These are phyloP conservation scores for Lachancea quebecensis DNA, from an alignment of 805 yeast genomes.

Conservation along the genomic window DNA sequence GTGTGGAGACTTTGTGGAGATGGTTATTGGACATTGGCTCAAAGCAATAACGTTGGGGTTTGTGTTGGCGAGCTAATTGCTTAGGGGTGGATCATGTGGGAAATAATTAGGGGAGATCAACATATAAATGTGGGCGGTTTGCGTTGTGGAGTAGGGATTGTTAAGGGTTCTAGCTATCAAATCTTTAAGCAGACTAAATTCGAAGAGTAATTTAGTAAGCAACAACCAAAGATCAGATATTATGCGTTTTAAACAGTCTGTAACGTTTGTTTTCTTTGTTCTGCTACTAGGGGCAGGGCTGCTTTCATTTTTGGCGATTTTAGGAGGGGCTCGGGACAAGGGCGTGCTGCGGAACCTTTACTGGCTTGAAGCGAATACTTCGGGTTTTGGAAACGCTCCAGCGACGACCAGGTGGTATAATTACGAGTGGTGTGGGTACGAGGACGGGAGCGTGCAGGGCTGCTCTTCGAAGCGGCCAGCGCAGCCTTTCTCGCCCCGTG, in stretches of 20 bases:
- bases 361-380: conserved; percentile 75
- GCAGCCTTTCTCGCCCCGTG: conserved; percentile 76
- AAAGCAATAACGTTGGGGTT: too few species aligned
- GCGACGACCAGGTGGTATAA: conserved; percentile 67
- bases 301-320: conserved; percentile 53
- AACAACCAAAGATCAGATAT: too few species aligned
- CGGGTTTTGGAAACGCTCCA: conserved; percentile 39
- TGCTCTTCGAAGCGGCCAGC: conserved; percentile 61
- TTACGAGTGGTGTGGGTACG: conserved; percentile 53
- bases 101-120: too few species aligned
- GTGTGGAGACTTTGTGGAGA: too few species aligned
- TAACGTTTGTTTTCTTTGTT: conserved; percentile 27
- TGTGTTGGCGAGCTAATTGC: too few species aligned
- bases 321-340: conserved; percentile 53
- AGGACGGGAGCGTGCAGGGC: conserved; percentile 38
- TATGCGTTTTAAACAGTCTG: conserved; percentile 24
- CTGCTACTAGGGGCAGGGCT: conserved; percentile 43
- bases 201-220: too few species aligned
- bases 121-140: too few species aligned
- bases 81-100: too few species aligned
- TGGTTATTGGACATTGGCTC: too few species aligned
- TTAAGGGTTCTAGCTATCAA: too few species aligned
- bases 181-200: too few species aligned
- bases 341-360: conserved; percentile 60
- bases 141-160: too few species aligned